These are phyloP conservation scores for Spergularia azorica DNA, from an alignment of 179 eudicot genomes.

Conservation along the genomic window DNA sequence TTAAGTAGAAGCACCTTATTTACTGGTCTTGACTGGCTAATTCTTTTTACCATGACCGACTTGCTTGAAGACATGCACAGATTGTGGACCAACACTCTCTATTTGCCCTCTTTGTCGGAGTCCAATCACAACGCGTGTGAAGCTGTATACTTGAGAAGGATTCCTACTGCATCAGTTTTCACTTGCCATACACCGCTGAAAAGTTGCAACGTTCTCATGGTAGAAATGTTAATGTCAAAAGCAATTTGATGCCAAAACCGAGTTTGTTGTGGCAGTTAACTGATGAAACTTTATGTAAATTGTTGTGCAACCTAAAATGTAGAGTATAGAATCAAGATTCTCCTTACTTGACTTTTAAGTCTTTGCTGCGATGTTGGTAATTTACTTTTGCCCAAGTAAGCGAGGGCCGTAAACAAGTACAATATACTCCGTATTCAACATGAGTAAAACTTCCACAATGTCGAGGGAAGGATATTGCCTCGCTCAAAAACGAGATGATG, in stretches of 20 bases:
- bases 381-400: no score
- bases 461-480: no score
- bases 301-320: not conserved
- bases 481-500: no score
- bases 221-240: not conserved
- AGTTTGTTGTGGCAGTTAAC: not conserved
- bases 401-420: no score
- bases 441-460: no score
- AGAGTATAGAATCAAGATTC: not conserved
- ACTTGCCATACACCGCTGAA: not conserved
- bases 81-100: slow-evolving; percentile 57
- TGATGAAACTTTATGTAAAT: not conserved
- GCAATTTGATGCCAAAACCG: no score
- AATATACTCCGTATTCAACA: no score
- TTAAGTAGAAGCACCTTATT: not conserved
- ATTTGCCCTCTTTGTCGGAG: slow-evolving; percentile 70
- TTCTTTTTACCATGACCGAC: not conserved
- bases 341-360: not conserved
- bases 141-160: slow-evolving; percentile 39
- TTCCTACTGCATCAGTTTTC: not conserved
- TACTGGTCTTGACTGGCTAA: not conserved
- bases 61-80: slow-evolving; percentile 61
- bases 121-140: slow-evolving; percentile 59
- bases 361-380: no score
- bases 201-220: not conserved